Evolutionary conservation across 192 early-diverging fungal species (phyloP).

Genomic region (Coemansia sp.): DNA sequence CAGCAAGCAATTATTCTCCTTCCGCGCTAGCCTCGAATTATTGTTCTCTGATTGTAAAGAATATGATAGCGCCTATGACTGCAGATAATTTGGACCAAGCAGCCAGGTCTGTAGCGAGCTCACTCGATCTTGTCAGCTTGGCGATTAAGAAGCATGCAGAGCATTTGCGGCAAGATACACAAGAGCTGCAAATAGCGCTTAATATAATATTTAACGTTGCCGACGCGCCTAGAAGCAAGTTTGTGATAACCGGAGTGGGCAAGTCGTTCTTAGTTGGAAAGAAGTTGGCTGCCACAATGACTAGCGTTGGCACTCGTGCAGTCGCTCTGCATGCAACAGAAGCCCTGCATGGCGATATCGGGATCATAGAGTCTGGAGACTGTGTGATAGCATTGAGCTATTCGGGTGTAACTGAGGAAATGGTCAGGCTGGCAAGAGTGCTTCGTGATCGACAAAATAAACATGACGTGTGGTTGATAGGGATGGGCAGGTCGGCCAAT

Average conservation of each 20-base stretch:
- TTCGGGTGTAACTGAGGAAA: constrained; percentile 37
- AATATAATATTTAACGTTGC: constrained; percentile 10
- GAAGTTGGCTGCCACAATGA: constrained; percentile 44
- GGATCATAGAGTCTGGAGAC: constrained; percentile 21
- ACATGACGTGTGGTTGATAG: constrained; percentile 12
- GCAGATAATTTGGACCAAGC: constrained; percentile 9
- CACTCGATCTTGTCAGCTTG: constrained; percentile 20
- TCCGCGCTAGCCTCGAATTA: too few species aligned
- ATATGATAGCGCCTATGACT: constrained; percentile 2
- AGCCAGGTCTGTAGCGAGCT: constrained; percentile 7
- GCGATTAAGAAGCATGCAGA: constrained; percentile 28
- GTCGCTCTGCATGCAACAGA: constrained; percentile 41
- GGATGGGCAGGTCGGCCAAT: constrained; percentile 23
- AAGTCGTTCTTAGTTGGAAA: constrained; percentile 40
- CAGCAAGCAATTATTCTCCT: too few species aligned
- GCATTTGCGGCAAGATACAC: constrained; percentile 10
- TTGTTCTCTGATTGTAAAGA: too few species aligned
- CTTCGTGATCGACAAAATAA: not conserved
- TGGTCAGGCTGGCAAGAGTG: constrained; percentile 13
- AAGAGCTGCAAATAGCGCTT: constrained; percentile 17
- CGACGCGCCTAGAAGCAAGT: constrained; percentile 9
- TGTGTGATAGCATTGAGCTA: constrained; percentile 43
- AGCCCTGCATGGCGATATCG: constrained; percentile 43
- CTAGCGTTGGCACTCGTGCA: constrained; percentile 33
- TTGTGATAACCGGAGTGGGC: constrained; percentile 41